Conservation (phyloP, 768 basidiomycete species). For the Mycena maculata region DNA sequence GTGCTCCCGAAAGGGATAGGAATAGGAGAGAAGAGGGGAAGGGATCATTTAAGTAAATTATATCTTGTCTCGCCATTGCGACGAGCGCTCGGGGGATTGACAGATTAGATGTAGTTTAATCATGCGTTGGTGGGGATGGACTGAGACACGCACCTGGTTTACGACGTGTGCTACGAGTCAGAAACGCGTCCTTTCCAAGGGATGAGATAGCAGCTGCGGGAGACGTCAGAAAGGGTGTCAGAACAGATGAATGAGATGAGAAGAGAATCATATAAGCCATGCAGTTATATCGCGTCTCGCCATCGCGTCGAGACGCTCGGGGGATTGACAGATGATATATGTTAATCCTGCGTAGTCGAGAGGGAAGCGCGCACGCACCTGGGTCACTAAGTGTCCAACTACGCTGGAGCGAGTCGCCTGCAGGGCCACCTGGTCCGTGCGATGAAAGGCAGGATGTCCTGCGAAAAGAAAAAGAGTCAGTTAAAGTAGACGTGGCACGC, state of each 20-base stretch:
- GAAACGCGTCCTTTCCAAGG: not conserved
- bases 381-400: not conserved
- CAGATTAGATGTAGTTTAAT: constrained; percentile 57
- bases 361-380: not conserved
- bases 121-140: constrained; percentile 33
- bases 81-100: constrained; percentile 62
- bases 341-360: too few relatives aligned
- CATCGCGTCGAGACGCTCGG: too few relatives aligned
- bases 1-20: not conserved
- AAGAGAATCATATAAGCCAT: too few relatives aligned
- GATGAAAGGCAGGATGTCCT: constrained; percentile 2
- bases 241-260: too few relatives aligned
- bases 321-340: too few relatives aligned
- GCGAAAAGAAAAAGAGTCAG: constrained; percentile 28
- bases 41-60: constrained; percentile 39
- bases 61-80: constrained; percentile 42
- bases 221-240: not conserved
- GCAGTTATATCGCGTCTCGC: too few relatives aligned
- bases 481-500: not conserved
- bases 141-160: not conserved
- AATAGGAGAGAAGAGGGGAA: not conserved
- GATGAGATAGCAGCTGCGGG: too few relatives aligned
- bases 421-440: not conserved
- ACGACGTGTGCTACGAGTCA: not conserved
- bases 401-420: constrained; percentile 4